These are phyloP conservation scores for Beverwykella pulmonaria DNA, from an alignment of 495 filamentous ascomycete genomes.

Conservation along the genomic window DNA sequence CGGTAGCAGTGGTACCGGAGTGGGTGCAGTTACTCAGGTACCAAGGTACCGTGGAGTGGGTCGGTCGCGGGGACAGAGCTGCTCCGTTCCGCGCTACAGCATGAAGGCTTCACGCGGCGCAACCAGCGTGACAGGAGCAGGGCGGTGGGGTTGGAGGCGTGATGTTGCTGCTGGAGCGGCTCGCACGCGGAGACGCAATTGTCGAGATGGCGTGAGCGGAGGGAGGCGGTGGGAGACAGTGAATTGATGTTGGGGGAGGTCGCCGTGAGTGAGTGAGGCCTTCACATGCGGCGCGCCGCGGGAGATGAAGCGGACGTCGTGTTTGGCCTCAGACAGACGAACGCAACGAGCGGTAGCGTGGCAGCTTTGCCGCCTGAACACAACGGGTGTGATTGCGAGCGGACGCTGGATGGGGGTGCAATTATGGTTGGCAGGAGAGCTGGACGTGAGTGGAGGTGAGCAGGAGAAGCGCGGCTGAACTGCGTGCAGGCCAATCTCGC, in stretches of 20 bases:
- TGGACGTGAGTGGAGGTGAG: conserved; percentile 14
- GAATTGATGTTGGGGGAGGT: neutral
- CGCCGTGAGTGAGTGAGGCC: neutral
- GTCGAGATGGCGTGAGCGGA: neutral
- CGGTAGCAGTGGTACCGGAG: neutral
- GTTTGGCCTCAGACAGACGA: neutral
- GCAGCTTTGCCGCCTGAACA: neutral
- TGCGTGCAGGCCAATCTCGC: conserved; percentile 20
- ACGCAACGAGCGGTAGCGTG: conserved; percentile 7
- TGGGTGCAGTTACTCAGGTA: conserved; percentile 1
- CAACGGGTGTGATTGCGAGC: conserved; percentile 14
- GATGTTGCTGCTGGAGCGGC: neutral
- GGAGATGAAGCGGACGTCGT: neutral
- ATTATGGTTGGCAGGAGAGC: neutral
- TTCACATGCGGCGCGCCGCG: conserved; percentile 3
- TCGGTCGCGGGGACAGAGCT: conserved; percentile 1
- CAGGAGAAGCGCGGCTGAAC: conserved; percentile 3
- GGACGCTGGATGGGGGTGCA: conserved; percentile 5
- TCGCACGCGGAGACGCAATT: neutral
- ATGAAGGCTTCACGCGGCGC: conserved; percentile 7
- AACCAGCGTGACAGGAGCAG: neutral
- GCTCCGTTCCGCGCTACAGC: neutral
- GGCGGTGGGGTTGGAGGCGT: neutral
- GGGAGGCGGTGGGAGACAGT: neutral
- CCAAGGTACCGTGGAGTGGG: neutral